Evolutionary conservation across 768 basidiomycete species (phyloP).

Genomic region (Psilocybe azurescens): DNA sequence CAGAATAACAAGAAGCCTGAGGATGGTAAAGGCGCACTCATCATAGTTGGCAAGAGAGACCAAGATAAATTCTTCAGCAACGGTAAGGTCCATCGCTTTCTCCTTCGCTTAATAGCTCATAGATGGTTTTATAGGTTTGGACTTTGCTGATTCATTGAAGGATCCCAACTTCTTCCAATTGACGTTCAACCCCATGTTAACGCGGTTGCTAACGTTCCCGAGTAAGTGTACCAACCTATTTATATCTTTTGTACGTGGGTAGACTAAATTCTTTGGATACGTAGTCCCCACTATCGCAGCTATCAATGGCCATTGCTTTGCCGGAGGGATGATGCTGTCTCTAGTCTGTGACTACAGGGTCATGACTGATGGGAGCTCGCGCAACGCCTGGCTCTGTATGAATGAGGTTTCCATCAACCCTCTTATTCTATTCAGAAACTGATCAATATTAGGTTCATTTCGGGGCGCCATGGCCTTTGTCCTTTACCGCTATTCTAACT

Average conservation of each 20-base stretch:
- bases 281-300: slow-evolving; percentile 81
- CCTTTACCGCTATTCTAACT: slow-evolving; percentile 65
- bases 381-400: slow-evolving; percentile 89
- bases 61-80: slow-evolving; percentile 94
- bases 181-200: slow-evolving; percentile 75
- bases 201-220: slow-evolving; percentile 75
- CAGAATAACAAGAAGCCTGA: slow-evolving; percentile 48
- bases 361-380: slow-evolving; percentile 81
- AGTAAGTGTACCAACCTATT: slow-evolving; percentile 49
- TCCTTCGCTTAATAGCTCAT: slow-evolving; percentile 4
- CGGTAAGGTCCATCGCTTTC: slow-evolving; percentile 43
- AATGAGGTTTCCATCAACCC: slow-evolving; percentile 67
- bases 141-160: slow-evolving; percentile 54
- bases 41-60: slow-evolving; percentile 74
- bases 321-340: slow-evolving; percentile 80
- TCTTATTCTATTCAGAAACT: not conserved
- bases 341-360: slow-evolving; percentile 88
- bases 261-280: not conserved
- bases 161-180: slow-evolving; percentile 70
- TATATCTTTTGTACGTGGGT: not conserved
- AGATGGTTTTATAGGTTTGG: slow-evolving; percentile 54
- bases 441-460: slow-evolving; percentile 65
- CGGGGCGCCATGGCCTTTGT: slow-evolving; percentile 80
- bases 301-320: slow-evolving; percentile 87
- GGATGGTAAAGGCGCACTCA: slow-evolving; percentile 71